phyloP scores from a whole-genome alignment of 2,329 filamentous ascomycete genomes.

The Colletotrichum spaethianum region DNA sequence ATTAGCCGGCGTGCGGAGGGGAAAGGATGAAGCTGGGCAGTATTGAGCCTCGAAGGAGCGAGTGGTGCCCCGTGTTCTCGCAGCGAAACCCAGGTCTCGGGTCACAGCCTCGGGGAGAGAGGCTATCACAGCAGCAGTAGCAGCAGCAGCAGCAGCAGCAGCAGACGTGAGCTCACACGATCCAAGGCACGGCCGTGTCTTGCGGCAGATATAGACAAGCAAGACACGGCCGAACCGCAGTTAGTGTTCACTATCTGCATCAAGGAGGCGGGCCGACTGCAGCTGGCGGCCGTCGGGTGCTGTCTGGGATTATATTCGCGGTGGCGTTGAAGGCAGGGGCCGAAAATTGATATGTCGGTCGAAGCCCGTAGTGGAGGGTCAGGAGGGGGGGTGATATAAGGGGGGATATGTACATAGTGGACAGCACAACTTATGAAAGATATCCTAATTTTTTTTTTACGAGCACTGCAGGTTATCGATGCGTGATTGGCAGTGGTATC shows the following conservation, averaged over 20 bases:
- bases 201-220: slow-evolving; percentile 18
- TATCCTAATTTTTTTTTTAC: slow-evolving; percentile 20
- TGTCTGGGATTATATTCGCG: neutral
- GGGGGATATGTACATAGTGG: neutral
- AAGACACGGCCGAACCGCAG: slow-evolving; percentile 10
- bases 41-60: slow-evolving; percentile 10
- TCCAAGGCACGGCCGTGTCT: slow-evolving; percentile 3
- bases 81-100: neutral
- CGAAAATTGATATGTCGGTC: neutral
- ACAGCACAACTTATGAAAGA: slow-evolving; percentile 19
- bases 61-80: slow-evolving; percentile 12
- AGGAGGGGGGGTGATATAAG: neutral
- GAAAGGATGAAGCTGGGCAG: slow-evolving; percentile 5
- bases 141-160: neutral
- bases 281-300: neutral
- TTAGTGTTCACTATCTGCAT: neutral
- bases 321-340: slow-evolving; percentile 19
- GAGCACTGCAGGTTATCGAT: slow-evolving; percentile 7
- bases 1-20: slow-evolving; percentile 9
- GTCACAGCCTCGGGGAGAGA: neutral
- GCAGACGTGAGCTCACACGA: slow-evolving; percentile 14
- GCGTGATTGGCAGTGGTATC: slow-evolving; percentile 24
- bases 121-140: neutral
- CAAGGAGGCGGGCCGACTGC: slow-evolving; percentile 24
- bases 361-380: neutral